A percentile compares a stretch with the other conserved stretches of the same genome.
phyloP scores from a whole-genome alignment of 768 basidiomycete species.

The Hygrocybe punicea region DNA sequence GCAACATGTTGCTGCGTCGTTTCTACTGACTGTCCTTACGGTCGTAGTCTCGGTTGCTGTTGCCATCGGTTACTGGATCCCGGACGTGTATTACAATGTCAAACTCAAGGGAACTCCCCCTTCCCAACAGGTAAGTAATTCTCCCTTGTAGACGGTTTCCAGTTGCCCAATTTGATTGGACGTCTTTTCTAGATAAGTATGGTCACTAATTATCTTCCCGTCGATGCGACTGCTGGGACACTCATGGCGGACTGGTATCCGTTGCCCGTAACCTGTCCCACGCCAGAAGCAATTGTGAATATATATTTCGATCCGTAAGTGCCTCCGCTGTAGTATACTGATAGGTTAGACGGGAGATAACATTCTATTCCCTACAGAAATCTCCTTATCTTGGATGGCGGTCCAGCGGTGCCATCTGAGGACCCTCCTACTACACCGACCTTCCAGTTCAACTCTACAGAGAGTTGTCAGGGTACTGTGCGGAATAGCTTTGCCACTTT shows the following conservation, averaged over 20 bases:
- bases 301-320: conserved; percentile 1
- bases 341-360: no score
- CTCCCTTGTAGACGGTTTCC: background rate
- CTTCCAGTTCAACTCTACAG: background rate
- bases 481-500: background rate
- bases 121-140: background rate
- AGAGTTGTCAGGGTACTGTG: background rate
- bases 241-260: background rate
- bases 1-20: background rate
- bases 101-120: background rate
- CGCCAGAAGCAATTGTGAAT: background rate
- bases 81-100: background rate
- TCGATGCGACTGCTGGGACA: background rate
- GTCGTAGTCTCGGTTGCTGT: background rate
- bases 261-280: background rate
- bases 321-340: background rate
- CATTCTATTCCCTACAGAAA: no score
- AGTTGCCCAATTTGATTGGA: no score
- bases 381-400: background rate
- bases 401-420: background rate
- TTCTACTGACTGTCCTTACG: background rate
- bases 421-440: background rate
- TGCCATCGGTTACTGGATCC: background rate
- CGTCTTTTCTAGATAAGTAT: background rate
- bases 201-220: background rate